These are phyloP conservation scores for Lentinula boryana DNA, from an alignment of 768 basidiomycete genomes.

Conservation along the genomic window DNA sequence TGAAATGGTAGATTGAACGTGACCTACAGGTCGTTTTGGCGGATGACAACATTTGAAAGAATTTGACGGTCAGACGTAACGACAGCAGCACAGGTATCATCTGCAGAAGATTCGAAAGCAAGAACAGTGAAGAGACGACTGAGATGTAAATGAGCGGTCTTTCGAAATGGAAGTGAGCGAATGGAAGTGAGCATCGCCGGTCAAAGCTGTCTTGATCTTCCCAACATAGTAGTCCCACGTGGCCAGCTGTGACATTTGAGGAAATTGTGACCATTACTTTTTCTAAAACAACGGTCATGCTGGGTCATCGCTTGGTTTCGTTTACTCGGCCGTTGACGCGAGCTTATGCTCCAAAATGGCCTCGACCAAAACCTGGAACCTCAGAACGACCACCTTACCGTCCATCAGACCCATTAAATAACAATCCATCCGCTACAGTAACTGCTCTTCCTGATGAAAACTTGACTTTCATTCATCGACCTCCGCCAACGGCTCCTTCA, in stretches of 20 bases:
- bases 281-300: background rate
- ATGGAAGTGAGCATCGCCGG: background rate
- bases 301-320: conserved; percentile 3
- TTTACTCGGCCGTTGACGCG: conserved; percentile 27
- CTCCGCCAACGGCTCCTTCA: conserved; percentile 73
- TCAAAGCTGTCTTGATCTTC: background rate
- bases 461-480: conserved; percentile 78
- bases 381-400: conserved; percentile 52
- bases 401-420: conserved; percentile 50
- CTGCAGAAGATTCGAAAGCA: conserved; percentile 55
- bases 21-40: conserved; percentile 63
- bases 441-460: conserved; percentile 44
- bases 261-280: background rate
- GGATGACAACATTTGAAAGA: conserved; percentile 81
- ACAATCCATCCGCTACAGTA: conserved; percentile 46
- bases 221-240: background rate
- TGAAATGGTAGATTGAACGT: background rate
- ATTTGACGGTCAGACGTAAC: conserved; percentile 66
- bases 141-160: background rate
- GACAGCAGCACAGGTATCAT: conserved; percentile 90
- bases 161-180: background rate
- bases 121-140: conserved; percentile 3
- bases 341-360: conserved; percentile 39
- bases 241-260: background rate
- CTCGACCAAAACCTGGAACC: conserved; percentile 44